Evolutionary conservation across 257 asterid species (phyloP), one percentile per base, ranked within the genome.

Genomic region (Coffea eugenioides): DNA sequence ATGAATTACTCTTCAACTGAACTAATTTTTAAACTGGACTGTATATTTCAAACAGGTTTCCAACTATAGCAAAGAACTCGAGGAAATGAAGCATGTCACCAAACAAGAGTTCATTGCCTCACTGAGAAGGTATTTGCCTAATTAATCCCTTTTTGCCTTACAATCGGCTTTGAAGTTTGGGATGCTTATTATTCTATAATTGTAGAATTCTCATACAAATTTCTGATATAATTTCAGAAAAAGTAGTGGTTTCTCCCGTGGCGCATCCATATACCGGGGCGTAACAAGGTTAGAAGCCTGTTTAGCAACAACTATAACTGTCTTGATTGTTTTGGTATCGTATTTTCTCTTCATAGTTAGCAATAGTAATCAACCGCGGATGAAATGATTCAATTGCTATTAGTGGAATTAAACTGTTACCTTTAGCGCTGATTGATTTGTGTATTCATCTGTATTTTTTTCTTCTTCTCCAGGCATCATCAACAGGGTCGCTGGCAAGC

Each of bases 401-500:
- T 21, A 9, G 36, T 43, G 61, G 59, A 71, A 45, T 45, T 43
- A 34, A n/a, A 71, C 18, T n/a, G 36, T n/a, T 71, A n/a, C 49
- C 8, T n/a, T 31, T 9, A 16, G 12, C 1, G 39, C 73, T 21
- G 31, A 74, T 2, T 23, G 18, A 41, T 11, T 68, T 15, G 4
- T 7, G 5, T 65, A 48, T 41, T 80, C 10, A 67, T 74, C 12
- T 12, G 70, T 36, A 0, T 11, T 49, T 65, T 9, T 49, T 74
- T 66, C 20, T 31, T 68, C 57, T 39, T 69, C 69, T 80, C 83
- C 90, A 96, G 99, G 92, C 98, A 96, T 88, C 99, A 94, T 80
- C 99, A 96, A 64, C 99, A 96, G 89, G 99, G 98, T 20, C 89
- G 99, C 0, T 96, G 99, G 99, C 99, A 96, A 79, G 99, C 99